Conservation (phyloP, 169 alveolate species). For the Plasmodium cynomolgi region DNA sequence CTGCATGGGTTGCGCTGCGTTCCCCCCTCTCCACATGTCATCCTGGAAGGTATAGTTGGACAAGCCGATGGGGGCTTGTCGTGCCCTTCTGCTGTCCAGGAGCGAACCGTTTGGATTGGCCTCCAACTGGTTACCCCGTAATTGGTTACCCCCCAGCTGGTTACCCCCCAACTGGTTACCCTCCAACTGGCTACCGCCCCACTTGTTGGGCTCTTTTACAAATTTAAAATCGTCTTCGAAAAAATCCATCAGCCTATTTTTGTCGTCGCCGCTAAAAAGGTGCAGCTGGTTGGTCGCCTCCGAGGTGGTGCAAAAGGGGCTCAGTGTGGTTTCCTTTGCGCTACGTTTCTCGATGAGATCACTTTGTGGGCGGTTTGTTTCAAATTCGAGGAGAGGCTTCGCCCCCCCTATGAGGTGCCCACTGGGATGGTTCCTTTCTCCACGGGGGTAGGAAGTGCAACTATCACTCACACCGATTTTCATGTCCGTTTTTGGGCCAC, state of each 20-base stretch:
- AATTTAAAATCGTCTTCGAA: slow-evolving; percentile 18
- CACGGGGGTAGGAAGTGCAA: no score
- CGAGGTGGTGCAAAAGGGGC: background rate
- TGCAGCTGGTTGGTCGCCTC: background rate
- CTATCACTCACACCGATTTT: background rate
- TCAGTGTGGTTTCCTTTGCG: background rate
- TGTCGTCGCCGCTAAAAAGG: background rate
- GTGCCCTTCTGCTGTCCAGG: background rate
- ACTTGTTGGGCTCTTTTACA: slow-evolving; percentile 1
- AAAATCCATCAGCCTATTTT: background rate
- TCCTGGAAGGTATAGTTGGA: slow-evolving; percentile 1
- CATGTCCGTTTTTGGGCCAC: background rate
- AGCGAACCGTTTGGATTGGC: background rate
- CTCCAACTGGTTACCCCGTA: background rate
- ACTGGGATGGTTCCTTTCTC: background rate
- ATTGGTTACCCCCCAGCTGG: background rate
- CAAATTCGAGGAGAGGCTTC: background rate
- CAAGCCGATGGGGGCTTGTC: background rate
- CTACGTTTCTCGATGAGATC: background rate
- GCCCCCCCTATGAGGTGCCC: background rate
- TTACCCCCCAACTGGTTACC: no score
- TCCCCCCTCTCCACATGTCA: background rate
- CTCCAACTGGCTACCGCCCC: no score
- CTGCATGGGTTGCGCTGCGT: background rate
- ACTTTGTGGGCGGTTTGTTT: background rate